Evolutionary conservation across 75 land plant genomes (phyloP).

Genomic region (Cryptomeria japonica): DNA sequence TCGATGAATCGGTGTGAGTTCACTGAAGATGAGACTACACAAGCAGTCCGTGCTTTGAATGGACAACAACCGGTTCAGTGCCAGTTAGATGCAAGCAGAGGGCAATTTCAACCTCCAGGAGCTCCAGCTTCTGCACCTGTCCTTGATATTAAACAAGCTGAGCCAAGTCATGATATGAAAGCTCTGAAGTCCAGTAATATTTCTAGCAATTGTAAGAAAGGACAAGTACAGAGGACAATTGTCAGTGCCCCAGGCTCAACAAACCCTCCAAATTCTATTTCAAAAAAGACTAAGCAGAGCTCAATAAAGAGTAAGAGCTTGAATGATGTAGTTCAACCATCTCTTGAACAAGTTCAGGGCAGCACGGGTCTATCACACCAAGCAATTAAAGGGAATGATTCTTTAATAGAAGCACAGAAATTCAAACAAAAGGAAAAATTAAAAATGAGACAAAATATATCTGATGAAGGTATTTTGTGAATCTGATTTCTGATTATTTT

Average conservation of each 20-base stretch:
- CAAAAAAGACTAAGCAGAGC: conserved; percentile 31
- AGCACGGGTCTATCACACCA: conserved; percentile 24
- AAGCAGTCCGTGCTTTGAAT: conserved; percentile 49
- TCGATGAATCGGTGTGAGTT: conserved; percentile 75
- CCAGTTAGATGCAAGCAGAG: conserved; percentile 29
- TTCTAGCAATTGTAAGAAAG: conserved; percentile 36
- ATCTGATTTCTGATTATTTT: not conserved
- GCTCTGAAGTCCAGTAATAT: not conserved
- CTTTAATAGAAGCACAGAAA: conserved; percentile 15
- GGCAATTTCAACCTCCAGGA: conserved; percentile 12
- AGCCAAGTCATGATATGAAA: conserved; percentile 17
- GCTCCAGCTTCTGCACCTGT: conserved; percentile 5
- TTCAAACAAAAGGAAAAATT: conserved; percentile 45
- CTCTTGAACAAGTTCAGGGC: conserved; percentile 11
- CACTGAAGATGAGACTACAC: conserved; percentile 74
- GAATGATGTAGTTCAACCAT: conserved; percentile 45
- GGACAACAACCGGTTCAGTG: conserved; percentile 24
- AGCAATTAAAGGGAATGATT: conserved; percentile 23
- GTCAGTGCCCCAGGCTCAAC: conserved; percentile 7
- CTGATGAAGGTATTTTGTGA: conserved; percentile 51
- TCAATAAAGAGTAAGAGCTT: conserved; percentile 51
- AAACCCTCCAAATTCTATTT: conserved; percentile 16
- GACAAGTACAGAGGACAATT: conserved; percentile 14
- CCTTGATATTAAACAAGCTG: conserved; percentile 18
- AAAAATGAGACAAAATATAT: conserved; percentile 19